Evolutionary conservation across 192 early-diverging fungal species (phyloP).

Genomic region (Podila epigama): DNA sequence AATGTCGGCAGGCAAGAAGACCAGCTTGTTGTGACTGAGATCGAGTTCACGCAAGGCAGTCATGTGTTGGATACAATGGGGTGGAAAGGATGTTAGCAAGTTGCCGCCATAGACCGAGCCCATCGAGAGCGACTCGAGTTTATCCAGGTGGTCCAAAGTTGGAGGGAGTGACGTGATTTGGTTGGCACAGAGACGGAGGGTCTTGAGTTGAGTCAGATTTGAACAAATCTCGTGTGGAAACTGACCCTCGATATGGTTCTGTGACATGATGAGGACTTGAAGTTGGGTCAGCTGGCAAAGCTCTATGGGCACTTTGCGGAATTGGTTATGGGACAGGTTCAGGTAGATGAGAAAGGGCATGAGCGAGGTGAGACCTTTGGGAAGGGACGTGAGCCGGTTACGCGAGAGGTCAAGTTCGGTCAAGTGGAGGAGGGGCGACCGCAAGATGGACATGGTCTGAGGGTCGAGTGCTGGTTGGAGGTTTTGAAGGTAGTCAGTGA

Average conservation of each 20-base stretch:
- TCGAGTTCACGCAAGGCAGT: conserved; percentile 55
- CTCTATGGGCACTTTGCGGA: conserved; percentile 56
- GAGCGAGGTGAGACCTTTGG: conserved; percentile 44
- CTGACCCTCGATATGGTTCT: conserved; percentile 55
- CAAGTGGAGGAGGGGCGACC: conserved; percentile 50
- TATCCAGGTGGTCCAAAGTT: conserved; percentile 40
- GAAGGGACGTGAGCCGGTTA: conserved; percentile 53
- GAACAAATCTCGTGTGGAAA: conserved; percentile 49
- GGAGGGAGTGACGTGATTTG: conserved; percentile 48
- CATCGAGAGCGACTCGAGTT: conserved; percentile 53
- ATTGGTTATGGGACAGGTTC: conserved; percentile 56
- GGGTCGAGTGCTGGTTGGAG: conserved; percentile 31
- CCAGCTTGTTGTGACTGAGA: conserved; percentile 58
- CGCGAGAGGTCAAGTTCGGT: conserved; percentile 62
- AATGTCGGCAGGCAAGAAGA: conserved; percentile 53
- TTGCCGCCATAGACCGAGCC: conserved; percentile 65
- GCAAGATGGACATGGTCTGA: conserved; percentile 26
- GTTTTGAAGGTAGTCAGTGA: conserved; percentile 42
- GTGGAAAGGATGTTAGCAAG: conserved; percentile 44
- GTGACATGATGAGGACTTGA: conserved; percentile 54
- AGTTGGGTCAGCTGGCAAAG: conserved; percentile 52
- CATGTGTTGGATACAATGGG: conserved; percentile 52
- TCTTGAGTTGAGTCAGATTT: conserved; percentile 47
- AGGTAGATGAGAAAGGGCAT: conserved; percentile 47
- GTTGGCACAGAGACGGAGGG: conserved; percentile 52